phyloP scores from a whole-genome alignment of 2,329 filamentous ascomycete genomes.

The Daldinia sp. region DNA sequence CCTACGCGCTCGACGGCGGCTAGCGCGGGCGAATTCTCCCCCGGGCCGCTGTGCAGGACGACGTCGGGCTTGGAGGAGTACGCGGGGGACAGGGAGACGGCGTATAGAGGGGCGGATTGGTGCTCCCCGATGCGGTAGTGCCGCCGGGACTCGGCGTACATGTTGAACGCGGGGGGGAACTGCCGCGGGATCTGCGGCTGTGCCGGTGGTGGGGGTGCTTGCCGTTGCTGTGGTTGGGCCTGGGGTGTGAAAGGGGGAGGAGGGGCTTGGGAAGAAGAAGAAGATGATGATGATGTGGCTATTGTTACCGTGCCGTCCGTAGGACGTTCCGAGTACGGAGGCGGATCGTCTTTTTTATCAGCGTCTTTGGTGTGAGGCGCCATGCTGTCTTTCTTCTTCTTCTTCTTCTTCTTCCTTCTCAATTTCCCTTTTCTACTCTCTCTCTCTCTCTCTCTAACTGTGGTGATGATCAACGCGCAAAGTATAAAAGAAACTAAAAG shows the following conservation, averaged over 20 bases:
- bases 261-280: background rate
- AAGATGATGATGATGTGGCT: background rate
- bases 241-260: background rate
- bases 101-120: conserved; percentile 52
- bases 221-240: conserved; percentile 1
- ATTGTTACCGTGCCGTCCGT: background rate
- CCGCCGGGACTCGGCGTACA: conserved; percentile 48
- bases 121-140: conserved; percentile 50
- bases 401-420: background rate
- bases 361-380: background rate
- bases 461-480: background rate
- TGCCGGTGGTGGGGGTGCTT: background rate
- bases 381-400: background rate
- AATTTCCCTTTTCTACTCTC: too few relatives aligned
- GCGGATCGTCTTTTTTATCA: conserved; percentile 9
- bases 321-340: conserved; percentile 13
- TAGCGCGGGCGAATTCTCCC: conserved; percentile 47
- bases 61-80: conserved; percentile 49
- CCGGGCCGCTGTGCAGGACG: conserved; percentile 53
- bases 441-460: background rate
- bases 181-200: conserved; percentile 3
- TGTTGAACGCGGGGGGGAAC: conserved; percentile 52
- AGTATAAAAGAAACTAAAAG: background rate
- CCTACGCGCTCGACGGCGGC: conserved; percentile 44
- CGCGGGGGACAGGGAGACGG: conserved; percentile 47